These are phyloP conservation scores for Alternaria burnsii DNA, from an alignment of 2,329 filamentous ascomycete genomes.

Conservation along the genomic window DNA sequence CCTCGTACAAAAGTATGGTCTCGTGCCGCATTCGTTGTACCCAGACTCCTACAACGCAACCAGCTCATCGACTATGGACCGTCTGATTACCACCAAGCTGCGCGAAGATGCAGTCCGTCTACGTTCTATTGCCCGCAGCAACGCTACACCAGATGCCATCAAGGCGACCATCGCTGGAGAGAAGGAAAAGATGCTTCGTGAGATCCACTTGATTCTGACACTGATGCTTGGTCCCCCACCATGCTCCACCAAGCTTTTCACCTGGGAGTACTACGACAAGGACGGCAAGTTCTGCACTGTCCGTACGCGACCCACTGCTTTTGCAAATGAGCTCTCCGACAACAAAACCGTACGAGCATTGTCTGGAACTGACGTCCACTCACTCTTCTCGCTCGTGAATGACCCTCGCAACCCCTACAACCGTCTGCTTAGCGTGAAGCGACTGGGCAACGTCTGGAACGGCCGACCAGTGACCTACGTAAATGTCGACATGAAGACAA, in stretches of 20 bases:
- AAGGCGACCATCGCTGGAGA: constrained; percentile 56
- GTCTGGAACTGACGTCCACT: constrained; percentile 67
- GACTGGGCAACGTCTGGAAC: constrained; percentile 82
- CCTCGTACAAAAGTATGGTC: constrained; percentile 83
- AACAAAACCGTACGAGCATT: constrained; percentile 66
- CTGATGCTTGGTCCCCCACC: constrained; percentile 84
- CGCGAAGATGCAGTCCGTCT: constrained; percentile 83
- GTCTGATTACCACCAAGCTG: constrained; percentile 81
- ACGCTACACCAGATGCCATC: constrained; percentile 48
- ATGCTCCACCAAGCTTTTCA: constrained; percentile 71
- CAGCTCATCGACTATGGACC: constrained; percentile 74
- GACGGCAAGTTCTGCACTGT: constrained; percentile 70
- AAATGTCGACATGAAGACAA: constrained; percentile 77
- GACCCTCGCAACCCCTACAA: constrained; percentile 82
- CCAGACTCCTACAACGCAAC: constrained; percentile 83
- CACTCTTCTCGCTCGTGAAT: constrained; percentile 83
- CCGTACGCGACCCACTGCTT: constrained; percentile 72
- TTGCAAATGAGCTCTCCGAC: constrained; percentile 73
- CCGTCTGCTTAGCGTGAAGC: constrained; percentile 76
- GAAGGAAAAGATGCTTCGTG: constrained; percentile 79
- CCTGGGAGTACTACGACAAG: constrained; percentile 81
- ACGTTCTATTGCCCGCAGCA: constrained; percentile 62
- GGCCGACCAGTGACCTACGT: constrained; percentile 80
- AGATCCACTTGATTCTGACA: constrained; percentile 83
- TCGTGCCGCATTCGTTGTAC: constrained; percentile 83